Percentiles rank a stretch among this genome's conserved stretches.
These are phyloP conservation scores for Fraxinus greggii DNA, from an alignment of 305 asterid species.

Conservation along the genomic window DNA sequence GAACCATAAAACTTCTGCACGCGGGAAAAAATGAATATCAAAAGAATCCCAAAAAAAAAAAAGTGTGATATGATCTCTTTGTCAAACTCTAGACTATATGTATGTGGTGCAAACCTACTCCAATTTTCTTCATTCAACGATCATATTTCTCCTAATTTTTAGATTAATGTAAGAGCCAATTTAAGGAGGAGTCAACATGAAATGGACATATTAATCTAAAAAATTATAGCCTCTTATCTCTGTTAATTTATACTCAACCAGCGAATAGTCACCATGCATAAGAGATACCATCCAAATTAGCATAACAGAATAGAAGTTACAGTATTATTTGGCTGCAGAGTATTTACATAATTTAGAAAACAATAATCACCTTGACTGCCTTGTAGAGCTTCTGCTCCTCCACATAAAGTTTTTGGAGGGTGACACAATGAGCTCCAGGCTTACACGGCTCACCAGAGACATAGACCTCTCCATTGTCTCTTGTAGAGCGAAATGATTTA, in stretches of 20 bases:
- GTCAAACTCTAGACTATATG: neutral
- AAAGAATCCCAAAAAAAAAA: neutral
- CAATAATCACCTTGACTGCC: constrained; percentile 61
- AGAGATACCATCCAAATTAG: neutral
- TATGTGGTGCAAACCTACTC: neutral
- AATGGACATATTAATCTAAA: neutral
- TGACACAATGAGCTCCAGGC: constrained; percentile 74
- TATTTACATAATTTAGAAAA: constrained; percentile 1
- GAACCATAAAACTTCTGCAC: neutral
- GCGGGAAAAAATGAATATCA: neutral
- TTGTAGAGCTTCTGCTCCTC: constrained; percentile 78
- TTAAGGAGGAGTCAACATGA: neutral
- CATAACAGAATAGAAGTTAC: neutral
- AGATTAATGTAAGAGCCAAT: neutral
- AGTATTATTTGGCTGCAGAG: neutral
- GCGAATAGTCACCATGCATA: neutral
- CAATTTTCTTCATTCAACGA: neutral
- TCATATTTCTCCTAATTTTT: neutral
- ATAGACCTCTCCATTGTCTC: constrained; percentile 34
- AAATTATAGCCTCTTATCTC: neutral
- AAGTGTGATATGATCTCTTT: neutral
- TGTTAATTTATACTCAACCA: neutral
- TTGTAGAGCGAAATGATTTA: constrained; percentile 48
- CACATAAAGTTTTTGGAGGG: constrained; percentile 63
- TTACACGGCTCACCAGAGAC: constrained; percentile 65